Conservation (phyloP, 2,329 filamentous ascomycete species). For the Talaromyces sp. region DNA sequence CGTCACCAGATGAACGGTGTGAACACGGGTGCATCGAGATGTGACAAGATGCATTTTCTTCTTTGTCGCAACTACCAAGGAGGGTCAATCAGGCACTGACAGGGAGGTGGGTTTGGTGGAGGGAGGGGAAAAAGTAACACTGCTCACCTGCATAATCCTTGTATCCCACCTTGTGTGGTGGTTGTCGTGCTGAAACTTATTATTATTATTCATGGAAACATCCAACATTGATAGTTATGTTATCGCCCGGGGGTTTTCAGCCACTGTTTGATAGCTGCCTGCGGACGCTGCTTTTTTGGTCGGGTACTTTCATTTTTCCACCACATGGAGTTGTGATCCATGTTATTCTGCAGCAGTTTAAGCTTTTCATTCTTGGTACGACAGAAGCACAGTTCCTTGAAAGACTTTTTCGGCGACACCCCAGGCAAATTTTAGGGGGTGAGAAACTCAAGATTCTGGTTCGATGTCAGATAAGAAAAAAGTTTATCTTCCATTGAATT, state of each 20-base stretch:
- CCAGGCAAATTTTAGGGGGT: too few relatives aligned
- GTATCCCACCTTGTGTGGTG: background rate
- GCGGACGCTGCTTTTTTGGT: background rate
- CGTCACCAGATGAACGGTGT: conserved; percentile 31
- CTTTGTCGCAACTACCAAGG: background rate
- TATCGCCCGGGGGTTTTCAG: background rate
- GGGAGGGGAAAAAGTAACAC: background rate
- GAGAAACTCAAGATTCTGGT: background rate
- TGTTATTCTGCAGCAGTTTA: background rate
- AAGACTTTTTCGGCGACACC: background rate
- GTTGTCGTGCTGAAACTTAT: background rate
- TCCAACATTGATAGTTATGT: background rate
- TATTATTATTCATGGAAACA: background rate
- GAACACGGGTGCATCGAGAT: conserved; percentile 34
- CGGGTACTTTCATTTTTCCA: background rate
- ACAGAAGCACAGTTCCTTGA: background rate
- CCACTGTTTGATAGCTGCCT: background rate
- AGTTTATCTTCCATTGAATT: background rate
- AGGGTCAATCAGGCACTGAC: background rate
- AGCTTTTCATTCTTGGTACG: background rate
- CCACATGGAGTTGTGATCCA: background rate
- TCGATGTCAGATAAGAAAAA: background rate
- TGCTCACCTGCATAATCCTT: background rate
- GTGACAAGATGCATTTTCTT: background rate
- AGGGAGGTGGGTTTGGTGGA: background rate